Conservation (phyloP, 805 yeast species). For the Myxozyma sirexii region DNA sequence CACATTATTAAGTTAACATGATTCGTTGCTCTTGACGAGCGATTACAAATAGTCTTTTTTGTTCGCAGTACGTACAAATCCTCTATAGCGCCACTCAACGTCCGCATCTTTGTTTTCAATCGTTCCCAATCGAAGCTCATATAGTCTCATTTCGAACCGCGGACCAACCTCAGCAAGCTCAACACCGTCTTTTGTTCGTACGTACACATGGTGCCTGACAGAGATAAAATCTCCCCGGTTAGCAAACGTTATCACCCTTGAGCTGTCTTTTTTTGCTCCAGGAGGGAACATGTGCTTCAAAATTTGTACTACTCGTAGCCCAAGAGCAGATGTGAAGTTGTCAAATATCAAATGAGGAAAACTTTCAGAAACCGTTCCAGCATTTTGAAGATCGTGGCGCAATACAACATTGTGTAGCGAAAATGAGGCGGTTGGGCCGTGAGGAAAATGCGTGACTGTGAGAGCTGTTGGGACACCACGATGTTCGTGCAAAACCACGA, state of each 20-base stretch:
- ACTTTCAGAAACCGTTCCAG: slow-evolving; percentile 87
- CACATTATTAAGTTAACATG: no score
- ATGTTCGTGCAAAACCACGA: slow-evolving; percentile 89
- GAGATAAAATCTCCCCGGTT: slow-evolving; percentile 89
- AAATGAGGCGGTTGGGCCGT: slow-evolving; percentile 95
- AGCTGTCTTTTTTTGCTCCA: slow-evolving; percentile 87
- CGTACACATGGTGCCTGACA: slow-evolving; percentile 94
- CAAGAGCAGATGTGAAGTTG: slow-evolving; percentile 78
- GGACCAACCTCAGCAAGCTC: slow-evolving; percentile 98
- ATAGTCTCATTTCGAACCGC: slow-evolving; percentile 94
- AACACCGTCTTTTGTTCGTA: slow-evolving; percentile 80
- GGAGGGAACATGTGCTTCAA: slow-evolving; percentile 93
- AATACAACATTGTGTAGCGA: slow-evolving; percentile 91
- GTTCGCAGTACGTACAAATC: slow-evolving; percentile 93
- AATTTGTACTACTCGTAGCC: slow-evolving; percentile 76
- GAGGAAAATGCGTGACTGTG: slow-evolving; percentile 93
- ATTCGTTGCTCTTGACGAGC: no score
- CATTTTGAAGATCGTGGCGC: slow-evolving; percentile 85
- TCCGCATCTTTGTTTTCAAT: slow-evolving; percentile 95
- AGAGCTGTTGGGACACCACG: slow-evolving; percentile 97
- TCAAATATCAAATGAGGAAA: slow-evolving; percentile 94
- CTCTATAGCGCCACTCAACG: slow-evolving; percentile 92
- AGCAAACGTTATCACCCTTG: slow-evolving; percentile 90
- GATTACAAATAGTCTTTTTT: slow-evolving; percentile 83
- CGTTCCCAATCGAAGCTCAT: slow-evolving; percentile 85